A percentile compares a stretch with the other conserved stretches of the same genome.
phyloP scores from a whole-genome alignment of 78 protist genomes.

The Chrysochromulina parva region DNA sequence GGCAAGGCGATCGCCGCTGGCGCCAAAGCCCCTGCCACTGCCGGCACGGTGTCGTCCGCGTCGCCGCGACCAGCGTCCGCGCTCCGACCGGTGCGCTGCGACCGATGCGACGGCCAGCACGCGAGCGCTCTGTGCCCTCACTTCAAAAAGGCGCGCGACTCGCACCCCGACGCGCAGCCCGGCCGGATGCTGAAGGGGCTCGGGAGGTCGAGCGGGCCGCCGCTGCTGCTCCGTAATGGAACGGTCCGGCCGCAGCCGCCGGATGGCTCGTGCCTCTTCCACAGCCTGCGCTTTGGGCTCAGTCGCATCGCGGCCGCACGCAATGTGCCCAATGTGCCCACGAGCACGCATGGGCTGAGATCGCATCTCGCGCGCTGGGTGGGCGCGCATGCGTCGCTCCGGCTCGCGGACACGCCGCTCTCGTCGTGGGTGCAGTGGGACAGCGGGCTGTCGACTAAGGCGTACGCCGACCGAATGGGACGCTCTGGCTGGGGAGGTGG shows the following conservation, averaged over 20 bases:
- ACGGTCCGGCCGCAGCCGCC: conserved; percentile 26
- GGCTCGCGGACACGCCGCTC: conserved; percentile 36
- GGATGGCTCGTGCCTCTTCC: conserved; percentile 41
- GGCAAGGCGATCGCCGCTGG: background rate
- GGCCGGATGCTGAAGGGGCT: background rate
- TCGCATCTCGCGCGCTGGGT: background rate
- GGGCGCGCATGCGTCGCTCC: background rate
- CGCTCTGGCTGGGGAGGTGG: conserved; percentile 43
- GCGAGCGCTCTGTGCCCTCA: background rate
- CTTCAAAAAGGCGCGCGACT: conserved; percentile 23
- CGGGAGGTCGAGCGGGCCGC: background rate
- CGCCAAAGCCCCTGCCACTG: background rate
- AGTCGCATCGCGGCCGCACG: background rate
- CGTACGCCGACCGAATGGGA: conserved; percentile 7
- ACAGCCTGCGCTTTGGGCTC: conserved; percentile 13
- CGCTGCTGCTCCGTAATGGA: background rate
- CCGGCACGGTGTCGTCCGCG: background rate
- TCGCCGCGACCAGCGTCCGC: background rate
- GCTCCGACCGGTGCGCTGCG: background rate
- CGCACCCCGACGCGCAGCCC: conserved; percentile 39
- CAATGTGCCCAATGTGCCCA: background rate
- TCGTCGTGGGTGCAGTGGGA: conserved; percentile 27
- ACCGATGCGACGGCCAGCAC: conserved; percentile 40
- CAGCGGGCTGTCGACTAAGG: background rate
- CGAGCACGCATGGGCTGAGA: background rate